These are phyloP conservation scores for Irpex sp. DNA, from an alignment of 1,284 basidiomycete species.

Conservation along the genomic window DNA sequence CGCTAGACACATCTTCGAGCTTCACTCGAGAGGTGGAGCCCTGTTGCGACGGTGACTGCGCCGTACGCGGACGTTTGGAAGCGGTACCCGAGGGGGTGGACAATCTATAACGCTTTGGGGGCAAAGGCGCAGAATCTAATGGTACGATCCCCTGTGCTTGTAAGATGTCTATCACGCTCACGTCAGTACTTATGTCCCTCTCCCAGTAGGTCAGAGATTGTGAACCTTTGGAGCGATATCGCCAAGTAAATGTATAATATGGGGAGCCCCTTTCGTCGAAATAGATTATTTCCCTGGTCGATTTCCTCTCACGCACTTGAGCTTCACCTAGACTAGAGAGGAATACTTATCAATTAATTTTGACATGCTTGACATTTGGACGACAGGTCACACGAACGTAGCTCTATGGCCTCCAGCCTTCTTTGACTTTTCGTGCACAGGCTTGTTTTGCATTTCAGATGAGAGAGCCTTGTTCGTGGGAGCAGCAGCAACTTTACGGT, in stretches of 20 bases:
- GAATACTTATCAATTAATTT: no score
- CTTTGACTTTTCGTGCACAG: neutral
- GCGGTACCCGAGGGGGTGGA: neutral
- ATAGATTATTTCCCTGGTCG: no score
- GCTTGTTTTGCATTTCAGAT: no score
- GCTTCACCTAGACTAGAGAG: no score
- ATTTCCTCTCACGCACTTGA: no score
- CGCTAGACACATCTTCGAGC: neutral
- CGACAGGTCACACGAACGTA: neutral
- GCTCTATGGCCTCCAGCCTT: neutral
- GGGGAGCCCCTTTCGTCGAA: no score
- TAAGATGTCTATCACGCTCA: neutral
- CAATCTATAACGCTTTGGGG: neutral
- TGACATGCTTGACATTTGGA: neutral
- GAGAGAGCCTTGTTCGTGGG: no score
- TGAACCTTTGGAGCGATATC: neutral
- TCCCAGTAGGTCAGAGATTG: neutral
- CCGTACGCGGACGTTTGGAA: neutral
- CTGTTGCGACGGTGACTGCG: neutral
- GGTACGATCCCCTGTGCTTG: neutral
- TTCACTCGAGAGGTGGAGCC: neutral
- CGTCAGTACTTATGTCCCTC: neutral
- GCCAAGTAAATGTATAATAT: neutral
- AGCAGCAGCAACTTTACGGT: no score
- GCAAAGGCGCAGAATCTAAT: neutral